Conservation (phyloP, 371 early-diverging fungal species). For the Rhizopus delemar region DNA sequence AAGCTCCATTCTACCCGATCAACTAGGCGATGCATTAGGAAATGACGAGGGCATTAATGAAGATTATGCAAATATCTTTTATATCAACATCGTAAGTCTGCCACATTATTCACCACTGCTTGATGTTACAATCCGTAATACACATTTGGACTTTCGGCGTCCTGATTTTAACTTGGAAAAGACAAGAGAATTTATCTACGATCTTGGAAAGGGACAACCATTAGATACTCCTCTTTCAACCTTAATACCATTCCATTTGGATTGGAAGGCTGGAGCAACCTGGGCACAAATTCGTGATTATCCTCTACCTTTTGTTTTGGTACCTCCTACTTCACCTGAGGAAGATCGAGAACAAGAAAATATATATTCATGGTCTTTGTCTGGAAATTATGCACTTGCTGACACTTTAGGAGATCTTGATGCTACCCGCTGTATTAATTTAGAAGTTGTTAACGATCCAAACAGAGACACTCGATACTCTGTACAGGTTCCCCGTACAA, state of each 20-base stretch:
- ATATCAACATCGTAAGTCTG: constrained; percentile 26
- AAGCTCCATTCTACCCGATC: constrained; percentile 11
- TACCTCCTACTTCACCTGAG: constrained; percentile 38
- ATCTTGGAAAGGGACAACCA: constrained; percentile 62
- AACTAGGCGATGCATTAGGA: constrained; percentile 20
- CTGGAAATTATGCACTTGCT: constrained; percentile 48
- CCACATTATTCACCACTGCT: constrained; percentile 48
- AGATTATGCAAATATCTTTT: constrained; percentile 22
- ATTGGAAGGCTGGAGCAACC: constrained; percentile 43
- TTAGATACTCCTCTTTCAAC: constrained; percentile 55
- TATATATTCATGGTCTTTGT: constrained; percentile 34
- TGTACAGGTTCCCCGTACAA: constrained; percentile 50
- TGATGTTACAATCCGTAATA: constrained; percentile 38
- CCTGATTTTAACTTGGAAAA: constrained; percentile 53
- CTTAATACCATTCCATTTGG: constrained; percentile 57
- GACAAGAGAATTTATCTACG: constrained; percentile 60
- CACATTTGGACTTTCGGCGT: constrained; percentile 30
- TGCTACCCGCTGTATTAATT: constrained; percentile 33
- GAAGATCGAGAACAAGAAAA: background rate
- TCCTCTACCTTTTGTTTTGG: constrained; percentile 52
- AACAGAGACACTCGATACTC: constrained; percentile 20
- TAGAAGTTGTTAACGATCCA: constrained; percentile 20
- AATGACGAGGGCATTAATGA: constrained; percentile 11
- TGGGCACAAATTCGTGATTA: constrained; percentile 63
- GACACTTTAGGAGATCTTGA: constrained; percentile 42